Percentiles rank a stretch among this genome's conserved stretches.
Conservation (phyloP, 2,329 filamentous ascomycete genomes). For the Septoria petroselini region DNA sequence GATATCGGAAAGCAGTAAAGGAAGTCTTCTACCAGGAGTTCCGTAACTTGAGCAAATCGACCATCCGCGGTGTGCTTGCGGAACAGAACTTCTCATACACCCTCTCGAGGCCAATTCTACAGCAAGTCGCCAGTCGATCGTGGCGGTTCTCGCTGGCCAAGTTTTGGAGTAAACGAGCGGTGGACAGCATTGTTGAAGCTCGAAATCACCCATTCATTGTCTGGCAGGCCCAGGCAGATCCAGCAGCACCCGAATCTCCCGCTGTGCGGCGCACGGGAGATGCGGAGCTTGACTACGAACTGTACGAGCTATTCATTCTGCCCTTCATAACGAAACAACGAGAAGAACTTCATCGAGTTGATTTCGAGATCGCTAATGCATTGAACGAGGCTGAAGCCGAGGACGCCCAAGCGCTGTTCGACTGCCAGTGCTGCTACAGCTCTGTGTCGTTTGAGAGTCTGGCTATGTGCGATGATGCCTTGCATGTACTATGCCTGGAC, state of each 20-base stretch:
- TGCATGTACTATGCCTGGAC: constrained; percentile 73
- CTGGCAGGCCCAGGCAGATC: constrained; percentile 51
- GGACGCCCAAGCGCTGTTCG: constrained; percentile 50
- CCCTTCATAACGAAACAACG: constrained; percentile 43
- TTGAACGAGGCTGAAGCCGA: constrained; percentile 52
- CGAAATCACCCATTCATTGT: constrained; percentile 58
- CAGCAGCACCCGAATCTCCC: constrained; percentile 56
- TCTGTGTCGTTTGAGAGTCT: constrained; percentile 70
- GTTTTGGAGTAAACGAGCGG: constrained; percentile 63
- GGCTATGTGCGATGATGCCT: constrained; percentile 64
- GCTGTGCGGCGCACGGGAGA: constrained; percentile 65
- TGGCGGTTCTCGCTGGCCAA: constrained; percentile 73
- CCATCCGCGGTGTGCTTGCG: constrained; percentile 73
- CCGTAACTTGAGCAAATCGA: constrained; percentile 67
- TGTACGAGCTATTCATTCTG: constrained; percentile 46
- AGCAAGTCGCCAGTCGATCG: constrained; percentile 66
- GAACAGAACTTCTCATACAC: constrained; percentile 79
- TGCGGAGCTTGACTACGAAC: constrained; percentile 52
- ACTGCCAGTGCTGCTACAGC: constrained; percentile 77
- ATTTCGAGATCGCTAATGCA: constrained; percentile 44
- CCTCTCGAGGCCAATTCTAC: constrained; percentile 65
- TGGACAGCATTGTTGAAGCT: constrained; percentile 38
- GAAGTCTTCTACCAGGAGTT: constrained; percentile 71
- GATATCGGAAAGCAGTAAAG: constrained; percentile 68
- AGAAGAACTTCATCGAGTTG: constrained; percentile 41